phyloP scores from a whole-genome alignment of 768 basidiomycete genomes.

The Crassisporium funariophilum region DNA sequence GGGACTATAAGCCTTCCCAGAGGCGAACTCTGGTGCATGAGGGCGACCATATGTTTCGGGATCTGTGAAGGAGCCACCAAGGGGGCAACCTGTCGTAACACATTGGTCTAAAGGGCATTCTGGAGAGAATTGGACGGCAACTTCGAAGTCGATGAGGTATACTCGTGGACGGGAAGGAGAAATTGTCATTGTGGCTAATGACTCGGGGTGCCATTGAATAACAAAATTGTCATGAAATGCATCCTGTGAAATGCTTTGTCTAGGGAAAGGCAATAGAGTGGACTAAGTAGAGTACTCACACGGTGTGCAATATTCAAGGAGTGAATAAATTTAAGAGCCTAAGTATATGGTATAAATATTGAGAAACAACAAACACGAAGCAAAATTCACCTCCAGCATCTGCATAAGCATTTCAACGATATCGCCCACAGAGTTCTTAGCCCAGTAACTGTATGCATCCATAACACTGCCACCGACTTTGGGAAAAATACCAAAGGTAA shows the following conservation, averaged over 20 bases:
- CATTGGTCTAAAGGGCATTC: conserved; percentile 17
- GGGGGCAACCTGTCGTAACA: conserved; percentile 17
- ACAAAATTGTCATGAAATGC: conserved; percentile 33
- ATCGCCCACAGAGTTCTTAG: conserved; percentile 31
- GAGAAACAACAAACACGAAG: background rate
- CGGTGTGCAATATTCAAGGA: conserved; percentile 24
- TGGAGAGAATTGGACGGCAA: conserved; percentile 26
- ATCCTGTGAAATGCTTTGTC: too few relatives aligned
- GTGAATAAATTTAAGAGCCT: conserved; percentile 27
- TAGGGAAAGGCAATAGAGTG: background rate
- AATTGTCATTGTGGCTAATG: conserved; percentile 13
- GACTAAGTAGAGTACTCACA: conserved; percentile 15
- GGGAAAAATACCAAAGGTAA: conserved; percentile 30
- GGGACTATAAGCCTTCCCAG: conserved; percentile 22
- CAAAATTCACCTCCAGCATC: conserved; percentile 24
- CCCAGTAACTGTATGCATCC: conserved; percentile 19
- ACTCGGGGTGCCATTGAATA: conserved; percentile 33
- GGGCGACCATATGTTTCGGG: conserved; percentile 21
- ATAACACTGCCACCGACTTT: conserved; percentile 14
- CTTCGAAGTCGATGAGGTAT: conserved; percentile 34
- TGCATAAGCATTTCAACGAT: conserved; percentile 33
- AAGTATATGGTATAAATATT: background rate
- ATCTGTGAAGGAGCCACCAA: conserved; percentile 17
- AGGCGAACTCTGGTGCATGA: conserved; percentile 23
- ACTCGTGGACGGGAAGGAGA: conserved; percentile 27